phyloP scores from a whole-genome alignment of 306 rosid species.

The Herpetospermum pedunculosum region DNA sequence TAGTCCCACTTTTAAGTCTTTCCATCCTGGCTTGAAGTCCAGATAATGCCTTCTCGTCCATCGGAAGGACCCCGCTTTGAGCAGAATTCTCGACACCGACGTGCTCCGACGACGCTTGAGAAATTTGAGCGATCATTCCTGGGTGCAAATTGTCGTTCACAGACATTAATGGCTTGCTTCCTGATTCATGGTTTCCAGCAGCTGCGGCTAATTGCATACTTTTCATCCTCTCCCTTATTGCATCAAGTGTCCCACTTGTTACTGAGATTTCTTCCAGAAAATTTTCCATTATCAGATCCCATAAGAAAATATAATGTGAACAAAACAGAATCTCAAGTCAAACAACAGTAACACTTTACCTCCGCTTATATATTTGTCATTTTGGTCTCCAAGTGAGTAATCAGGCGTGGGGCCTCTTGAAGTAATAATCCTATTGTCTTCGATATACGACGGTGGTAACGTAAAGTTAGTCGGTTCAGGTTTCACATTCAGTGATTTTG shows the following conservation, averaged over 20 bases:
- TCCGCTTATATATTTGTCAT: conserved; percentile 73
- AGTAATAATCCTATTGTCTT: conserved; percentile 50
- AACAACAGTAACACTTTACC: conserved; percentile 32
- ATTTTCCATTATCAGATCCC: conserved; percentile 11
- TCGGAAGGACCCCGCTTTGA: conserved; percentile 70
- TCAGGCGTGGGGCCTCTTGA: conserved; percentile 62
- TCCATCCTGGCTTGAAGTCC: conserved; percentile 99
- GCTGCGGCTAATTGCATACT: conserved; percentile 88
- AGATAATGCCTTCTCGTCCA: conserved; percentile 90
- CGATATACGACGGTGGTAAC: conserved; percentile 74
- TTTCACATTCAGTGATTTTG: conserved; percentile 48
- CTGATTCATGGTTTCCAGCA: conserved; percentile 53
- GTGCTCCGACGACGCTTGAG: conserved; percentile 39
- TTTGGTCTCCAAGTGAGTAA: conserved; percentile 47
- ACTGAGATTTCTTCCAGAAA: conserved; percentile 34
- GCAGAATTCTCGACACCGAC: conserved; percentile 37
- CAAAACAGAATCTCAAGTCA: neutral
- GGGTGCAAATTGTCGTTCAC: conserved; percentile 50
- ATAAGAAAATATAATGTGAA: neutral
- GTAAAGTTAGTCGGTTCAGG: conserved; percentile 68
- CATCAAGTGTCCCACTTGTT: conserved; percentile 85
- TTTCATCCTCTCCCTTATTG: conserved; percentile 93
- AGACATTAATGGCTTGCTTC: conserved; percentile 40
- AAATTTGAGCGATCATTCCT: conserved; percentile 42
- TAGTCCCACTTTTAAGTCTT: conserved; percentile 87